A percentile compares a stretch with the other conserved stretches of the same genome.
Evolutionary conservation across 2,329 filamentous ascomycete genomes (phyloP).

Genomic region (Thermothelomyces thermophilus): DNA sequence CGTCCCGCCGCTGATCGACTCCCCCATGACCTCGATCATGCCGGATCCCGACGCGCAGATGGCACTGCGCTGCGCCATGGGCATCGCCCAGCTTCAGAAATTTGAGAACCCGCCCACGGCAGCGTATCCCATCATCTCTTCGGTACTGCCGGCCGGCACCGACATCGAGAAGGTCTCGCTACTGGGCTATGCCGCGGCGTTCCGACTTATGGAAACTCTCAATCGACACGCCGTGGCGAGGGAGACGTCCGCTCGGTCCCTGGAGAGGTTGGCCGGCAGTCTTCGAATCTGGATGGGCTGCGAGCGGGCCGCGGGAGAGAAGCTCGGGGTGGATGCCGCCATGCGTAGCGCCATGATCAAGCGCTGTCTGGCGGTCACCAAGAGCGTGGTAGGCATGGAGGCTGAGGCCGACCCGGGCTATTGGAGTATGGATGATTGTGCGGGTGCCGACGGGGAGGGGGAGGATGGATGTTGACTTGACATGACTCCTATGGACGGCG

Average conservation of each 20-base stretch:
- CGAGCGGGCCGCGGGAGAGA: slow-evolving; percentile 37
- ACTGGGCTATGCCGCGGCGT: slow-evolving; percentile 53
- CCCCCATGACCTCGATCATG: slow-evolving; percentile 35
- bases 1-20: slow-evolving; percentile 40
- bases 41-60: slow-evolving; percentile 48
- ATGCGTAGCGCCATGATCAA: slow-evolving; percentile 50
- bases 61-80: slow-evolving; percentile 54
- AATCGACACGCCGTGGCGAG: slow-evolving; percentile 41
- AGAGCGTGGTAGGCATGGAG: slow-evolving; percentile 53
- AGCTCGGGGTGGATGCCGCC: slow-evolving; percentile 44
- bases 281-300: slow-evolving; percentile 57
- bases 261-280: slow-evolving; percentile 52
- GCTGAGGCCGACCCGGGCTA: slow-evolving; percentile 53
- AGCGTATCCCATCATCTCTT: slow-evolving; percentile 43
- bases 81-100: slow-evolving; percentile 51
- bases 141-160: slow-evolving; percentile 39
- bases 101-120: slow-evolving; percentile 36
- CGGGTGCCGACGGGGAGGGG: slow-evolving; percentile 19
- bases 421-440: slow-evolving; percentile 49
- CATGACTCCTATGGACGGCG: not conserved
- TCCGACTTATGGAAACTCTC: slow-evolving; percentile 51
- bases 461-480: not conserved
- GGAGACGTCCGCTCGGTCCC: slow-evolving; percentile 39
- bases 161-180: slow-evolving; percentile 41
- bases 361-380: slow-evolving; percentile 49